These are phyloP conservation scores for Pleurotus djamor DNA, from an alignment of 768 basidiomycete genomes.

Conservation along the genomic window DNA sequence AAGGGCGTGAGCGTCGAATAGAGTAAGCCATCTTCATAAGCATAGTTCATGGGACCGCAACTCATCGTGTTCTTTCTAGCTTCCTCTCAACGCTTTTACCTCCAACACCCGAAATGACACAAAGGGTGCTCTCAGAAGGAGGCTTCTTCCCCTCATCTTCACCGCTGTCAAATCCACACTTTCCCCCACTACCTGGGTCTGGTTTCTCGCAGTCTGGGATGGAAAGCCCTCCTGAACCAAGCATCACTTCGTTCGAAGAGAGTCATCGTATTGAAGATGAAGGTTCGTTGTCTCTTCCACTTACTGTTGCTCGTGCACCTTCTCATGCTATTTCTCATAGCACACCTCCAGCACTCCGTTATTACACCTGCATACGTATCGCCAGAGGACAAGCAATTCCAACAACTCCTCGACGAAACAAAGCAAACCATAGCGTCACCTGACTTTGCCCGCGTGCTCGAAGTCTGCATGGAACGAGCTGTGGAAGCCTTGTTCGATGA, in stretches of 20 bases:
- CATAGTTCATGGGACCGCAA: no score
- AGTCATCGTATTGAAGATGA: neutral
- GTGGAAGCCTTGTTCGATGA: slow-evolving; percentile 61
- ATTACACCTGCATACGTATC: slow-evolving; percentile 22
- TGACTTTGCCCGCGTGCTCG: slow-evolving; percentile 71
- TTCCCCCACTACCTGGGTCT: neutral
- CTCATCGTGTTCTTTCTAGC: slow-evolving; percentile 28
- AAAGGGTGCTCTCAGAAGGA: slow-evolving; percentile 67
- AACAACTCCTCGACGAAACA: slow-evolving; percentile 68
- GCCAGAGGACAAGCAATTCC: slow-evolving; percentile 49
- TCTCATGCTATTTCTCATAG: neutral
- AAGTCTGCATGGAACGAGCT: slow-evolving; percentile 70
- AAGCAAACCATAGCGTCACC: slow-evolving; percentile 56
- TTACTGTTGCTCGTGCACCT: neutral
- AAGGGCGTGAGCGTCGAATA: slow-evolving; percentile 54
- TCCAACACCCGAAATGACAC: slow-evolving; percentile 66
- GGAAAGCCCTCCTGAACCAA: neutral
- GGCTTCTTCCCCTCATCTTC: slow-evolving; percentile 31
- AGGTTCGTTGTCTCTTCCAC: neutral
- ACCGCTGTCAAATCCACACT: neutral
- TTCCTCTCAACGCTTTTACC: slow-evolving; percentile 78
- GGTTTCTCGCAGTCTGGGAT: neutral
- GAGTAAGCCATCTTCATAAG: slow-evolving; percentile 33
- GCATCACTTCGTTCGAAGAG: neutral
- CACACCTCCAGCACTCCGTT: slow-evolving; percentile 17